Evolutionary conservation across 1,284 basidiomycete species (phyloP), one percentile per base, ranked within the genome.

Genomic region (Pseudozyma sp.): DNA sequence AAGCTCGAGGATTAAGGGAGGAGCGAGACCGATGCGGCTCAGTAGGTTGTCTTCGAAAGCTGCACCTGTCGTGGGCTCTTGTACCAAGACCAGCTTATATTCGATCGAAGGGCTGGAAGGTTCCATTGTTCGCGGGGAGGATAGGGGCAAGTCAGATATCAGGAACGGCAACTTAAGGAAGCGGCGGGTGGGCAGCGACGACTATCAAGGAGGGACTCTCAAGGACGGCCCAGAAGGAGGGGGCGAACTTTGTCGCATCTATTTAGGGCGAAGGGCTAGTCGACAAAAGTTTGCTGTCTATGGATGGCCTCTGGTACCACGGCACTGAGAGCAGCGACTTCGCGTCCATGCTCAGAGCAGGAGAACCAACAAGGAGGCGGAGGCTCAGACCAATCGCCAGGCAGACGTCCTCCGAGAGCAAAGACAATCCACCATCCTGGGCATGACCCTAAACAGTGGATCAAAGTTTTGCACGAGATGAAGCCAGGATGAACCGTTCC

Each of bases 41-140:
- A 80, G 70, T 9, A 78, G 45, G 18, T 79, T 67, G 31, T 67
- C 63, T 43, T 70, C 70, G 59, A 80, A 80, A 14, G 78, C 78
- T 8, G 70, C 55, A 8, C 78, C 78, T 1, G 47, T 65, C 4
- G 53, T 76, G 14, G 78, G 78, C 35, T 77, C 64, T 36, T 78
- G 73, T 5, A 77, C 48, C 45, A 78, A 38, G 25, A 53, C 60
- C 7, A 80, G 54, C 54, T 62, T 59, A 63, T 70, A 70, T 19
- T 52, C 40, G 0, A 52, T 39, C 5, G 54, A 36, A 3, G 68
- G 48, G 21, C 68, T 70, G 59, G 13, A 25, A 2, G 54, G 47
- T 12, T 35, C 31, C 68, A 70, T 70, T 34, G 31, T 21, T 11
- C 25, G 31, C 35, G 35, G 14, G 12, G 45, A 38, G 5, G 9